Base-by-base conservation (phyloP, 2,329 filamentous ascomycete genomes). In the Hypoxylon sp. region DNA sequence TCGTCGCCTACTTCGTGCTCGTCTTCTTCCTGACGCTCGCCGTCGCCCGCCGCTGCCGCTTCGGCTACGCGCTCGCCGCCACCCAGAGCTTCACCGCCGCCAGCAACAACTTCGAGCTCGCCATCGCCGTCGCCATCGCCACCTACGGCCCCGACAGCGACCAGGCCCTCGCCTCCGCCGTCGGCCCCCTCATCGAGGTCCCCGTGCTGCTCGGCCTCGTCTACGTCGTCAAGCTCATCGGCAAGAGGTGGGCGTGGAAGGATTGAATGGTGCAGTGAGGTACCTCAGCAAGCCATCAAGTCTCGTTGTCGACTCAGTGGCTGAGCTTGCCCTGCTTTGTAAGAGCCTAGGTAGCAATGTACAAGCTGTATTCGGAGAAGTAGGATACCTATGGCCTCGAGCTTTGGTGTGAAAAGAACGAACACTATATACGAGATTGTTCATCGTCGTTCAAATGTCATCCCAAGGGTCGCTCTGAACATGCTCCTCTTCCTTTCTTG, bases 81-180 rank as follows among this genome's bases (percentile, higher is more conserved):
- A 94, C 91, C 1, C 91, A 96, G 75, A 92, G 90, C 70, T 95
- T 96, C 68, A 96, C 91, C 0, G 93, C 91, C 0, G 90, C 91
- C 1, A 96, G 92, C 72, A 97, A 97, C 70, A 96, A 97, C 71
- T 97, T 97, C 69, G 92, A 97, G 77, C 78, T 97, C 20, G 91
- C 92, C 0, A 96, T 97, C 74, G 92, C 92, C 0, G 92, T 97
- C 0, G 90, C 90, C 0, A 87, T 96, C 2, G 89, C 92, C 0
- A 88, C 88, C 0, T 96, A 89, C 74, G 92, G 92, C 0, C 82
- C 88, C 0, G 78, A 89, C 35, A 94, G 90, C 67, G 86, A 92
- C 46, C 87, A 96, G 74, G 92, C 92, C 0, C 77, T 96, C 40
- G 91, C 92, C 0, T 81, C 89, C 6, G 96, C 92, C 0, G 91